Conservation (phyloP, 345 rosid species). For the Capsella bursapastoris region DNA sequence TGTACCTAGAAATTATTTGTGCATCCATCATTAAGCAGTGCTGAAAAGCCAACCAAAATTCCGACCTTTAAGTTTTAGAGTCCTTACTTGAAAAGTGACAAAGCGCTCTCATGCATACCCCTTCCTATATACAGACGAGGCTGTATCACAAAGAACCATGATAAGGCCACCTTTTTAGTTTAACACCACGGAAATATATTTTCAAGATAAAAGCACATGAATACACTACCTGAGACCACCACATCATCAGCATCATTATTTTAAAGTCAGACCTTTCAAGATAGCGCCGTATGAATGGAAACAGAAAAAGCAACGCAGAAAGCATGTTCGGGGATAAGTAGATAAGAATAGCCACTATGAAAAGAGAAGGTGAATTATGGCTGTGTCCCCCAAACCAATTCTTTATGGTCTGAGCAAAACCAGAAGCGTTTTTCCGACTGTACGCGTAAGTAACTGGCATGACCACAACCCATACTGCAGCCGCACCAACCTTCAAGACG, state of each 20-base stretch:
- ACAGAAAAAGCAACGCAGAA: conserved; percentile 54
- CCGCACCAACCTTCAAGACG: conserved; percentile 52
- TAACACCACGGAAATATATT: conserved; percentile 10
- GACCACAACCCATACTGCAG: conserved; percentile 60
- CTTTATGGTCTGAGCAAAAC: conserved; percentile 53
- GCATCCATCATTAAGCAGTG: conserved; percentile 21
- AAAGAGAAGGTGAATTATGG: conserved; percentile 52
- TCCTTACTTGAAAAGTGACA: conserved; percentile 62
- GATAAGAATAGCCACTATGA: conserved; percentile 53
- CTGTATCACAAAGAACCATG: conserved; percentile 45
- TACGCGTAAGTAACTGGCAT: conserved; percentile 61
- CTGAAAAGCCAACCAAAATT: not conserved
- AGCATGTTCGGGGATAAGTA: conserved; percentile 62
- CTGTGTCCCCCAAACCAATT: conserved; percentile 63
- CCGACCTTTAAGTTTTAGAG: conserved; percentile 11
- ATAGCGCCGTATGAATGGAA: conserved; percentile 57
- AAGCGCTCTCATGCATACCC: conserved; percentile 64
- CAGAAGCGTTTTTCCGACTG: conserved; percentile 58
- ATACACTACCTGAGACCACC: conserved; percentile 69
- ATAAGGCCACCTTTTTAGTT: conserved; percentile 23
- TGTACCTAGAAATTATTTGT: conserved; percentile 51
- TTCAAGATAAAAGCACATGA: conserved; percentile 18
- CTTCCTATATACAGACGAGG: conserved; percentile 64
- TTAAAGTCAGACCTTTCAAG: conserved; percentile 56
- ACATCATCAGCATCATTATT: conserved; percentile 59